Evolutionary conservation across 345 rosid species (phyloP).

Genomic region (Capsella bursapastoris): DNA sequence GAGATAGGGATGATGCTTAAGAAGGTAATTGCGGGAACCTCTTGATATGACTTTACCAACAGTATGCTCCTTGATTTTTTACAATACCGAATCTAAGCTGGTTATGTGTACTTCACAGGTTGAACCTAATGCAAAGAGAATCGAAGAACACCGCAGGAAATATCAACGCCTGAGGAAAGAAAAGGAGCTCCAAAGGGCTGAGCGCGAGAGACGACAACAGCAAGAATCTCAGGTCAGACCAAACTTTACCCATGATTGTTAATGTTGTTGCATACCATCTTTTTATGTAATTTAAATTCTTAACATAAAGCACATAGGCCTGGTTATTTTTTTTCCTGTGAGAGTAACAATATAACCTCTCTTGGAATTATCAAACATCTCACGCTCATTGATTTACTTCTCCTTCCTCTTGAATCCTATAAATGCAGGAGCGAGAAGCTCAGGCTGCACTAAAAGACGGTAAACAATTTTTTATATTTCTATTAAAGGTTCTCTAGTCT

Average conservation of each 20-base stretch:
- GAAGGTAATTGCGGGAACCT: constrained; percentile 54
- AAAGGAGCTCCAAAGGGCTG: constrained; percentile 61
- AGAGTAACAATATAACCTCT: constrained; percentile 25
- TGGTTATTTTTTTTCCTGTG: constrained; percentile 1
- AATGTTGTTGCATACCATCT: background rate
- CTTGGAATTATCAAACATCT: constrained; percentile 19
- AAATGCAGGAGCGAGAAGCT: constrained; percentile 67
- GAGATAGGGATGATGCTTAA: constrained; percentile 67
- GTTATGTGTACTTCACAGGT: constrained; percentile 54
- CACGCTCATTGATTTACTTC: constrained; percentile 22
- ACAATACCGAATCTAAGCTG: constrained; percentile 4
- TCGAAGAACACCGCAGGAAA: constrained; percentile 75
- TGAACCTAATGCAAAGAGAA: constrained; percentile 76
- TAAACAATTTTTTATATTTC: constrained; percentile 38
- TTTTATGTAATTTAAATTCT: constrained; percentile 2
- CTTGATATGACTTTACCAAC: constrained; percentile 22
- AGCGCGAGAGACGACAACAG: constrained; percentile 50
- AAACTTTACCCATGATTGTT: constrained; percentile 18
- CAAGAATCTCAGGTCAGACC: constrained; percentile 57
- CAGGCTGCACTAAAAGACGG: constrained; percentile 73
- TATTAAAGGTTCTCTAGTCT: constrained; percentile 19
- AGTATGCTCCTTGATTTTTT: constrained; percentile 2
- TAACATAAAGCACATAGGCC: background rate
- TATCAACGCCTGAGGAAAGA: constrained; percentile 74
- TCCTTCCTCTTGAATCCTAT: constrained; percentile 31